Evolutionary conservation across 1,139 yeast genomes (phyloP), one percentile per base, ranked within the genome.

Genomic region (Petasospora rhodanensis): DNA sequence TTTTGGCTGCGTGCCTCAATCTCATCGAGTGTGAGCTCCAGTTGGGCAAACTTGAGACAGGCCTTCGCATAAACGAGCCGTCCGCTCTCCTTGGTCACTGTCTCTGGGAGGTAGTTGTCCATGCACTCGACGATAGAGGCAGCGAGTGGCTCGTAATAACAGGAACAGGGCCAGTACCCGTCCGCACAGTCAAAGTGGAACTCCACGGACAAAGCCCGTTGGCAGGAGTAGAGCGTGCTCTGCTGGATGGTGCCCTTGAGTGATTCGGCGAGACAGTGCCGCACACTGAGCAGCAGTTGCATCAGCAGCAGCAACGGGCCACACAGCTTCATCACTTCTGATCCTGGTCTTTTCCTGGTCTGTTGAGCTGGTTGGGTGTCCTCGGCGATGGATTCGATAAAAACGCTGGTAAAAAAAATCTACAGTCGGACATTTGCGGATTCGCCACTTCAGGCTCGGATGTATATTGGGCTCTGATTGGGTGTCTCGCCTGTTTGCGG

Each of bases 191-290:
- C 49, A 15, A 47, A 50, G 4, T 37, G 37, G 34, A 36, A 46
- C 11, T 20, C 29, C 3, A 31, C 21, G 0, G 28, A 9, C 4
- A 49, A 32, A 0, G 49, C 45, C 3, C 41, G 24, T 26, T 50
- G 51, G 14, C 54, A 50, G 2, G 53, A 42, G 28, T 33, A 45
- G 5, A 50, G 25, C 8, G 49, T 47, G 18, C 44, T 38, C 22
- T 42, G 47, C 12, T 47, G 47, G 13, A 43, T 36, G 2, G 48
- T 34, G 9, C 51, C 51, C 32, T 40, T 47, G 7, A 28, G 19
- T 0, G 46, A 29, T 28, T 46, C 52, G 0, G 38, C 41, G 16
- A 12, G 11, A 7, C 12, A 11, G 11, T 7, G 12, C 7, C 12
- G 12, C 14, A 21, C 7, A 21, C 7, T 8, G 12, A 18, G 8